phyloP scores from a whole-genome alignment of 2,329 filamentous ascomycete genomes.

The Hymenoscyphus salicellus region DNA sequence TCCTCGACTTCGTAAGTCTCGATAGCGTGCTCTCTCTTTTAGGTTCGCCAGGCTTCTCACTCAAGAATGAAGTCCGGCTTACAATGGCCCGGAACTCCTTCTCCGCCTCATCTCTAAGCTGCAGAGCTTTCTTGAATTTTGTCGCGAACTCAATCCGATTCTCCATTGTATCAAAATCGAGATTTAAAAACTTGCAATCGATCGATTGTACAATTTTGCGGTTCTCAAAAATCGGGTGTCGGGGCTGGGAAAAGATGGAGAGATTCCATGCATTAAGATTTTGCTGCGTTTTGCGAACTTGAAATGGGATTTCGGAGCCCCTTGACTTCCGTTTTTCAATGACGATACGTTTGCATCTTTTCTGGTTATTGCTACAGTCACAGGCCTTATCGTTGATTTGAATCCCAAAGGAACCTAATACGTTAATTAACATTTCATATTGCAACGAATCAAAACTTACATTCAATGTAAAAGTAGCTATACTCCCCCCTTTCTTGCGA shows the following conservation, averaged over 20 bases:
- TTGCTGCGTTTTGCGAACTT: conserved; percentile 1
- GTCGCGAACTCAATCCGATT: too few species aligned
- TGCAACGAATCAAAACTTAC: conserved; percentile 4
- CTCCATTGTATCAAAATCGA: too few species aligned
- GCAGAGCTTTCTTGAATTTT: too few species aligned
- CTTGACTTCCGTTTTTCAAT: conserved; percentile 6
- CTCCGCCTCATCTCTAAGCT: too few species aligned
- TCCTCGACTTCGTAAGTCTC: too few species aligned
- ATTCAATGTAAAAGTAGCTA: conserved; percentile 11
- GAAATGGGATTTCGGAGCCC: conserved; percentile 5
- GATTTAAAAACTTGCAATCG: conserved; percentile 1
- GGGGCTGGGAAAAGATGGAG: conserved; percentile 6
- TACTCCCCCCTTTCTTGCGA: conserved; percentile 1
- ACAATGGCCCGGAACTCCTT: too few species aligned
- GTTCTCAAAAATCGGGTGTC: conserved; percentile 4
- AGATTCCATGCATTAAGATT: conserved; percentile 5
- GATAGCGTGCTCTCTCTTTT: too few species aligned
- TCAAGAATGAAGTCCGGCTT: too few species aligned
- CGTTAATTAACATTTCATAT: too few species aligned
- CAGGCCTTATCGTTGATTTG: conserved; percentile 3
- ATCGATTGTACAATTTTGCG: neutral
- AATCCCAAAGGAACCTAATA: too few species aligned
- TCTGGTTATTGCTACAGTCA: conserved; percentile 5
- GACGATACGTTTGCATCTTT: neutral
- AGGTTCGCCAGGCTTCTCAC: too few species aligned